Conservation (phyloP, 2,329 filamentous ascomycete genomes). For the Orbilia oligospora region DNA sequence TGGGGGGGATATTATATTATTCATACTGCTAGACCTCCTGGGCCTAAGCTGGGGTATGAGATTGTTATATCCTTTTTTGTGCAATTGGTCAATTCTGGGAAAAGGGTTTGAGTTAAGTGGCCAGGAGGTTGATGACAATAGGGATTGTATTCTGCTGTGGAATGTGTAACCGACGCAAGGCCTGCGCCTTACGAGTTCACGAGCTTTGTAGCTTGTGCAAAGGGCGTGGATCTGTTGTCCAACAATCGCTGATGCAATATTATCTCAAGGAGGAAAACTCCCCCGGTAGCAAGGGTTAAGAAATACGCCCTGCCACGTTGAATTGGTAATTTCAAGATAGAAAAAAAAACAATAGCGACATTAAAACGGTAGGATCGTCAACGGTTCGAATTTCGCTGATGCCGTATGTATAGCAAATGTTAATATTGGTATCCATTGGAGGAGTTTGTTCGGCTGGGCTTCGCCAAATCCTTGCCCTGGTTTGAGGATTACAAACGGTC, state of each 20-base stretch:
- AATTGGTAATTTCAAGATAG: background rate
- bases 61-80: background rate
- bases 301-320: slow-evolving; percentile 7
- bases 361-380: background rate
- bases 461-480: slow-evolving; percentile 3
- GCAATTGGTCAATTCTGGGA: background rate
- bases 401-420: background rate
- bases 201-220: too few species aligned
- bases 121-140: background rate
- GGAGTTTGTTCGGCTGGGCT: background rate
- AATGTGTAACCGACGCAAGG: slow-evolving; percentile 29
- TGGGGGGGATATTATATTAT: too few species aligned
- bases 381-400: background rate
- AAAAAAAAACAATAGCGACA: background rate
- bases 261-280: background rate
- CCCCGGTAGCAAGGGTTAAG: background rate
- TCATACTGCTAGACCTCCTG: background rate
- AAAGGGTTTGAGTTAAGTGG: background rate
- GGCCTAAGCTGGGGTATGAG: too few species aligned
- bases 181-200: slow-evolving; percentile 22
- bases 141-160: slow-evolving; percentile 9
- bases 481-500: slow-evolving; percentile 14
- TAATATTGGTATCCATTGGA: too few species aligned
- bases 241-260: slow-evolving; percentile 7
- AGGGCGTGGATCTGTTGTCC: background rate